Evolutionary conservation across 2,329 filamentous ascomycete species (phyloP).

Genomic region (Claviceps monticola): DNA sequence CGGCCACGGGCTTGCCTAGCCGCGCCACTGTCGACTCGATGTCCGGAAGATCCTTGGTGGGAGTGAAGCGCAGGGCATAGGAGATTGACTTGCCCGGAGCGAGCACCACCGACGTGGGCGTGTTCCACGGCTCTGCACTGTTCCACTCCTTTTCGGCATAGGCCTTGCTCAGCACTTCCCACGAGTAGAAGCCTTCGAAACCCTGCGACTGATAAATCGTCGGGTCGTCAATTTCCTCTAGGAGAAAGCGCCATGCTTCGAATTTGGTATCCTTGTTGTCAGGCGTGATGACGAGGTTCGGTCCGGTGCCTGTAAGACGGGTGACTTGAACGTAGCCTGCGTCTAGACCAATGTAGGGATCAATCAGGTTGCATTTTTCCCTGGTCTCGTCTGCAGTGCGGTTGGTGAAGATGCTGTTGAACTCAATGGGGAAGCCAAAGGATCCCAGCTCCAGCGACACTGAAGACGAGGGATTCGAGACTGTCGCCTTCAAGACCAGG

Average conservation of each 20-base stretch:
- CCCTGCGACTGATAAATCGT: conserved; percentile 37
- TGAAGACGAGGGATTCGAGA: conserved; percentile 22
- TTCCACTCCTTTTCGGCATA: conserved; percentile 45
- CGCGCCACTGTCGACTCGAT: conserved; percentile 32
- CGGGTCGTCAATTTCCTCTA: conserved; percentile 26
- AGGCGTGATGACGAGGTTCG: conserved; percentile 40
- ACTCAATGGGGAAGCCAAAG: conserved; percentile 43
- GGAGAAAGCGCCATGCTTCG: conserved; percentile 41
- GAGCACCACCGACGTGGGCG: conserved; percentile 31
- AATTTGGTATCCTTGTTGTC: conserved; percentile 26
- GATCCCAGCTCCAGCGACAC: conserved; percentile 40
- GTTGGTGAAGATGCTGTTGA: conserved; percentile 48
- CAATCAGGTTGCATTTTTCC: conserved; percentile 37
- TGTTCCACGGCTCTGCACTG: conserved; percentile 37
- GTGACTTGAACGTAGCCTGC: conserved; percentile 42
- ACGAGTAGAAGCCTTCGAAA: conserved; percentile 48
- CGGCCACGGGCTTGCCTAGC: conserved; percentile 31
- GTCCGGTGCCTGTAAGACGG: conserved; percentile 36
- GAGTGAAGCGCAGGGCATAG: conserved; percentile 37
- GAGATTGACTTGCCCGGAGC: conserved; percentile 29
- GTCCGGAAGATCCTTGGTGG: conserved; percentile 29
- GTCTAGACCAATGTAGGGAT: conserved; percentile 46
- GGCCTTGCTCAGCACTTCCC: conserved; percentile 39
- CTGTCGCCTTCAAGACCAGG: conserved; percentile 25
- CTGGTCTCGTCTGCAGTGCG: conserved; percentile 34